phyloP scores from a whole-genome alignment of 495 filamentous ascomycete species.

The Bryoglossum gracile region DNA sequence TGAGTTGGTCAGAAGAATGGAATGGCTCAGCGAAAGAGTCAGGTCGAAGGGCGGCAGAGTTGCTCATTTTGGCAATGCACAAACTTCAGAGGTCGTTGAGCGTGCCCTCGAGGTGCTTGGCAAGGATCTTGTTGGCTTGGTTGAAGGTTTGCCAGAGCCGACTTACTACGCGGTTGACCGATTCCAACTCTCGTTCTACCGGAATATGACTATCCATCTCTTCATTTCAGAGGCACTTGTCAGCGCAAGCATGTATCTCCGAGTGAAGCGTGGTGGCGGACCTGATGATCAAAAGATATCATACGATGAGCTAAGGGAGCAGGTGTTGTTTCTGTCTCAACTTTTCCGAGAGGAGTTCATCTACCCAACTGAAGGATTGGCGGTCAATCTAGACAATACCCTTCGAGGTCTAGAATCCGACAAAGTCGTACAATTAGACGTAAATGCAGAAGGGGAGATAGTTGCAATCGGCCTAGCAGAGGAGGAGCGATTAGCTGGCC shows the following conservation, averaged over 20 bases:
- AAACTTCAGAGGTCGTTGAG: slow-evolving; percentile 75
- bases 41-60: slow-evolving; percentile 79
- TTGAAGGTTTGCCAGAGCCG: slow-evolving; percentile 72
- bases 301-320: slow-evolving; percentile 59
- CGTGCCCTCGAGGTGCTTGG: slow-evolving; percentile 88
- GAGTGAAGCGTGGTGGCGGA: slow-evolving; percentile 81
- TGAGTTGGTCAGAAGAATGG: slow-evolving; percentile 77
- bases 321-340: slow-evolving; percentile 83
- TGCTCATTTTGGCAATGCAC: slow-evolving; percentile 79
- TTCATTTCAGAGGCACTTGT: slow-evolving; percentile 91
- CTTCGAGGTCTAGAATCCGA: slow-evolving; percentile 70
- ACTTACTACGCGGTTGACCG: slow-evolving; percentile 92
- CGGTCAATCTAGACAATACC: slow-evolving; percentile 70
- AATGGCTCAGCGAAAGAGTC: slow-evolving; percentile 86
- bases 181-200: slow-evolving; percentile 95
- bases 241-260: slow-evolving; percentile 79
- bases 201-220: slow-evolving; percentile 98
- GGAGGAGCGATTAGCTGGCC: slow-evolving; percentile 63
- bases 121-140: slow-evolving; percentile 72
- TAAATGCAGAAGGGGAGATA: slow-evolving; percentile 48
- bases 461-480: slow-evolving; percentile 65
- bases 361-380: slow-evolving; percentile 79
- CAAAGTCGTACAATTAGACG: slow-evolving; percentile 63
- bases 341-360: slow-evolving; percentile 97
- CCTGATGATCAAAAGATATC: slow-evolving; percentile 71